Evolutionary conservation across 106 monocot genomes (phyloP), one percentile per base, ranked within the genome.

Genomic region (Xerophyta viscosa): DNA sequence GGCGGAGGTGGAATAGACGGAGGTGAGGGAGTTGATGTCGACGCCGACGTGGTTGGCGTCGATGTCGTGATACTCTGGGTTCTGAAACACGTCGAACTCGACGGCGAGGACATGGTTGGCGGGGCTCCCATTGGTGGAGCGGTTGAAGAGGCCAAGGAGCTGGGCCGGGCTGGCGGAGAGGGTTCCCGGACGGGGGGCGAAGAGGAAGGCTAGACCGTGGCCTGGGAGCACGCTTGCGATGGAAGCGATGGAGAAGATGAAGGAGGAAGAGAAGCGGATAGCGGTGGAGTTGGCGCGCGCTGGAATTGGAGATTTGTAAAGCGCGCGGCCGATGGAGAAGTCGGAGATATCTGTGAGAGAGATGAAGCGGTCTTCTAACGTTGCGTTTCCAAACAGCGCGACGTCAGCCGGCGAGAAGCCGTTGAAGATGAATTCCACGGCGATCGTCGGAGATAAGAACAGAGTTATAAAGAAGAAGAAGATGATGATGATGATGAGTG

Each of bases 191-290:
- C 49, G n/a, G n/a, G 64, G 56, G 51, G 71, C 64, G 65, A 71
- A 54, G 31, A 65, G 52, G 65, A 71, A 71, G 31, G 71, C 64
- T 20, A 71, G 11, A 58, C 71, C 71, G 52, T 71, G 71, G 31
- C 71, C 65, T 4, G 61, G 57, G 17, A 71, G 71, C 13, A 36
- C 31, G 18, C 24, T 10, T 0, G 46, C 24, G 37, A 58, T 37
- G 22, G 57, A 27, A 29, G 62, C 57, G 29, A 71, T 71, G 50
- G 65, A 61, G 51, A 71, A 65, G 42, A 65, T 26, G 51, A 71
- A 71, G 30, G 71, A 53, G 0, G 71, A 31, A 12, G 57, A 65
- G 57, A 71, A 71, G 50, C 48, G 30, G 27, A 52, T 37, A 17
- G 43, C 43, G 17, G 17, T 17, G 43, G 14, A 10, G 17, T 44